Conservation (phyloP, 192 early-diverging fungal genomes). For the Coemansia aciculifera region DNA sequence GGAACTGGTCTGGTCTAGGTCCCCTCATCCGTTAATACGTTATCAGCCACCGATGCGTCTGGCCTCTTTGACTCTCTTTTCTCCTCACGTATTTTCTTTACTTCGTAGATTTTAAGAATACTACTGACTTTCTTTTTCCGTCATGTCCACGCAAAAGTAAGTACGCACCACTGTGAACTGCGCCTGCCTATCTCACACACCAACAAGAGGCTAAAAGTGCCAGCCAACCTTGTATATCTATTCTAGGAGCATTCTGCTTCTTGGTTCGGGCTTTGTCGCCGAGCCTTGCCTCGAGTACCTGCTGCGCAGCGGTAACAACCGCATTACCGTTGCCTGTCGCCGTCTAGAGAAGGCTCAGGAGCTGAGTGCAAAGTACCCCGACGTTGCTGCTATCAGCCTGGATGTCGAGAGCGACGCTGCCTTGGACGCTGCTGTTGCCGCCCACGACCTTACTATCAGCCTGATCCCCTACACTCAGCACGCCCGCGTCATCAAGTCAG, state of each 20-base stretch:
- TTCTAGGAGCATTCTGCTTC: conserved; percentile 83
- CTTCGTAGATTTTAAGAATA: neutral
- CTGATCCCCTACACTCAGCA: conserved; percentile 92
- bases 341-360: conserved; percentile 72
- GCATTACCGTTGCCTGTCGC: conserved; percentile 87
- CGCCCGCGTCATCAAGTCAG: conserved; percentile 85
- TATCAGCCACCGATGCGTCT: neutral
- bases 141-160: conserved; percentile 40
- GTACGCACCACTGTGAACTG: neutral
- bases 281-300: conserved; percentile 93
- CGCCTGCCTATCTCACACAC: neutral
- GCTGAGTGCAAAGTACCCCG: conserved; percentile 61
- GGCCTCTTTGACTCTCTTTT: neutral
- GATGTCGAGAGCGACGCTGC: conserved; percentile 78
- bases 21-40: neutral
- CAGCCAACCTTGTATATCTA: neutral
- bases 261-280: conserved; percentile 97
- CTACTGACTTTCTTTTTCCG: neutral
- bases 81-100: neutral
- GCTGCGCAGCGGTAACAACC: conserved; percentile 83
- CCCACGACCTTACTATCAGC: conserved; percentile 91
- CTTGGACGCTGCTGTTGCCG: conserved; percentile 70
- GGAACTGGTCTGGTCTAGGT: neutral
- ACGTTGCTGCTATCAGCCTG: conserved; percentile 66
- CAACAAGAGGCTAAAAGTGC: neutral